phyloP scores from a whole-genome alignment of 495 filamentous ascomycete species.

The Darksidea phi region DNA sequence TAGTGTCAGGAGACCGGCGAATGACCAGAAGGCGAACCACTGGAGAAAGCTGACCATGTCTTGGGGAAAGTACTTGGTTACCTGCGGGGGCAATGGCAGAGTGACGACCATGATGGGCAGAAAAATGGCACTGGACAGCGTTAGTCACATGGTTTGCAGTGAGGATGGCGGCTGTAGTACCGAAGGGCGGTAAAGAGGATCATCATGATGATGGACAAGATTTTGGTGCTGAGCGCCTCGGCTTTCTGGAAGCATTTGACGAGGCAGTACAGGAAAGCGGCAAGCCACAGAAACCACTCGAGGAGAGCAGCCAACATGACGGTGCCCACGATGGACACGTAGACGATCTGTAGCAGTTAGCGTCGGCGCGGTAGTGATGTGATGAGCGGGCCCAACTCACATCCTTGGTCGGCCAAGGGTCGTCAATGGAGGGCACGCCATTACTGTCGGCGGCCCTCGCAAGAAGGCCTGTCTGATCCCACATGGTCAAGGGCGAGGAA shows the following conservation, averaged over 20 bases:
- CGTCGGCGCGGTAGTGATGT: neutral
- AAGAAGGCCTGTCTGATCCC: slow-evolving; percentile 19
- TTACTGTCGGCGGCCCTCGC: slow-evolving; percentile 19
- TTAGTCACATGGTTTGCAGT: neutral
- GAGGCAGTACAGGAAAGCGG: slow-evolving; percentile 89
- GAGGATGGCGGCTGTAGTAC: slow-evolving; percentile 48
- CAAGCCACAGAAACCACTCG: slow-evolving; percentile 94
- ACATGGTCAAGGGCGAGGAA: neutral
- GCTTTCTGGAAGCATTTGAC: slow-evolving; percentile 87
- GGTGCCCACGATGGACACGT: slow-evolving; percentile 75
- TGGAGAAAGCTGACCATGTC: slow-evolving; percentile 70
- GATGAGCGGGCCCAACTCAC: slow-evolving; percentile 52
- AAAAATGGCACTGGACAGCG: slow-evolving; percentile 67
- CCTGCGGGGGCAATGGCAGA: slow-evolving; percentile 72
- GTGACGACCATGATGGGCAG: slow-evolving; percentile 94
- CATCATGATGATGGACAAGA: slow-evolving; percentile 74
- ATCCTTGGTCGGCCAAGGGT: slow-evolving; percentile 40
- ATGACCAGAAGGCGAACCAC: slow-evolving; percentile 97
- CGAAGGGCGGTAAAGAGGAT: slow-evolving; percentile 70
- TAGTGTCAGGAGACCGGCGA: slow-evolving; percentile 76
- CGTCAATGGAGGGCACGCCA: slow-evolving; percentile 27
- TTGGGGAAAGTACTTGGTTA: slow-evolving; percentile 68
- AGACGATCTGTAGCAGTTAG: slow-evolving; percentile 61
- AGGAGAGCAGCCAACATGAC: slow-evolving; percentile 82
- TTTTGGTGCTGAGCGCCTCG: slow-evolving; percentile 75